Evolutionary conservation across 2,329 filamentous ascomycete species (phyloP).

Genomic region (Penicillium brevicompactum): DNA sequence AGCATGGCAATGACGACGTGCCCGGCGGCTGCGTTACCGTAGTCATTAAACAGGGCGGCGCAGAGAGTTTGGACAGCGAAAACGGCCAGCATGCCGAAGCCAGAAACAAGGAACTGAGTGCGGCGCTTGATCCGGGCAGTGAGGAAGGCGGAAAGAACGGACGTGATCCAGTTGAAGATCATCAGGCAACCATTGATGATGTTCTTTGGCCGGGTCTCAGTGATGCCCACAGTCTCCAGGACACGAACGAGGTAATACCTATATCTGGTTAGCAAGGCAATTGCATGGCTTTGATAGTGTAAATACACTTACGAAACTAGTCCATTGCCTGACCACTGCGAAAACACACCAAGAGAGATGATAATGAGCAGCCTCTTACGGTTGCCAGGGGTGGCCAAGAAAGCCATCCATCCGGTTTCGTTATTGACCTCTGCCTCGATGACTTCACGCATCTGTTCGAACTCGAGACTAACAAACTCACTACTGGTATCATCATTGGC

Average conservation of each 20-base stretch:
- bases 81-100: background rate
- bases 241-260: slow-evolving; percentile 15
- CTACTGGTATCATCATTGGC: background rate
- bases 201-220: background rate
- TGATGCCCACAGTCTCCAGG: background rate
- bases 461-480: background rate
- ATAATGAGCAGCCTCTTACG: slow-evolving; percentile 56
- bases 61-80: background rate
- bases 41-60: background rate
- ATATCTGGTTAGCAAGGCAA: background rate
- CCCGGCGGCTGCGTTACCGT: background rate
- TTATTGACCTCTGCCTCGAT: slow-evolving; percentile 4
- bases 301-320: slow-evolving; percentile 42
- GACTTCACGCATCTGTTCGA: background rate
- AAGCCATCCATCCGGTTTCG: slow-evolving; percentile 15
- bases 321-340: slow-evolving; percentile 58
- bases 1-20: background rate
- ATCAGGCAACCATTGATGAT: background rate
- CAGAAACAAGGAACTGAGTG: background rate
- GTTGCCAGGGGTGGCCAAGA: slow-evolving; percentile 46
- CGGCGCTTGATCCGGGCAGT: background rate
- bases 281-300: no score
- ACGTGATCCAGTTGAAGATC: background rate
- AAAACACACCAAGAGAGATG: slow-evolving; percentile 56
- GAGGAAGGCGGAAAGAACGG: background rate